These are phyloP conservation scores for Yamadazyma dushanensis DNA, from an alignment of 1,139 yeast genomes.

Conservation along the genomic window DNA sequence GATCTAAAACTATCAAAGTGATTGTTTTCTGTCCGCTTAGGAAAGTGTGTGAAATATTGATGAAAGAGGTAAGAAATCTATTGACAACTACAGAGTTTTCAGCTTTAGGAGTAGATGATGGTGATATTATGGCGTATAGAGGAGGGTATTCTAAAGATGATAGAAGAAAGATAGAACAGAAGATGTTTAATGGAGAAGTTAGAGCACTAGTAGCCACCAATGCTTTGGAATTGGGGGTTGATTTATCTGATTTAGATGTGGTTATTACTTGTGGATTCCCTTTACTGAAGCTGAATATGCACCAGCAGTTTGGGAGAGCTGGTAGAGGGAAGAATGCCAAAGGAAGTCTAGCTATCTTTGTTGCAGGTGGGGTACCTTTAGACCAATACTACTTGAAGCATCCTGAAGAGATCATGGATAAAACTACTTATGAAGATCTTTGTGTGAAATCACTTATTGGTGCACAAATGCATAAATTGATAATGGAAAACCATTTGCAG, in stretches of 20 bases:
- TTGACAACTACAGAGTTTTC: conserved; percentile 29
- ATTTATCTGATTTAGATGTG: conserved; percentile 88
- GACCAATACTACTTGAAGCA: conserved; percentile 81
- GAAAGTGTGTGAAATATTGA: conserved; percentile 78
- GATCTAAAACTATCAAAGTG: conserved; percentile 57
- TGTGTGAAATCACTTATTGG: conserved; percentile 43
- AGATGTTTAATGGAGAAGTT: conserved; percentile 84
- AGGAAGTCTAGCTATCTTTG: conserved; percentile 67
- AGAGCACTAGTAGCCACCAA: conserved; percentile 91
- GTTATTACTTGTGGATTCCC: conserved; percentile 94
- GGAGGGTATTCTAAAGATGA: conserved; percentile 92
- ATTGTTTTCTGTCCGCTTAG: conserved; percentile 91
- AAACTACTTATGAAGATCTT: conserved; percentile 40
- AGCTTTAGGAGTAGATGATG: conserved; percentile 40
- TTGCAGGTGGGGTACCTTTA: conserved; percentile 82
- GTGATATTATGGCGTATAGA: conserved; percentile 85
- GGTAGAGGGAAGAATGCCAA: conserved; percentile 78
- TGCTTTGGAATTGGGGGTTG: conserved; percentile 93
- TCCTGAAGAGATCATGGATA: conserved; percentile 61
- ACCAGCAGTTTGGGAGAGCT: conserved; percentile 96
- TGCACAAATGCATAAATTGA: conserved; percentile 32
- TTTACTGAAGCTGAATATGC: conserved; percentile 75
- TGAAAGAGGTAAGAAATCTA: conserved; percentile 71
- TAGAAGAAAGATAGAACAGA: conserved; percentile 80
- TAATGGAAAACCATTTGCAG: conserved; percentile 81